phyloP scores from a whole-genome alignment of 73 alveolate species.

The Paramecium tetraurelia region DNA sequence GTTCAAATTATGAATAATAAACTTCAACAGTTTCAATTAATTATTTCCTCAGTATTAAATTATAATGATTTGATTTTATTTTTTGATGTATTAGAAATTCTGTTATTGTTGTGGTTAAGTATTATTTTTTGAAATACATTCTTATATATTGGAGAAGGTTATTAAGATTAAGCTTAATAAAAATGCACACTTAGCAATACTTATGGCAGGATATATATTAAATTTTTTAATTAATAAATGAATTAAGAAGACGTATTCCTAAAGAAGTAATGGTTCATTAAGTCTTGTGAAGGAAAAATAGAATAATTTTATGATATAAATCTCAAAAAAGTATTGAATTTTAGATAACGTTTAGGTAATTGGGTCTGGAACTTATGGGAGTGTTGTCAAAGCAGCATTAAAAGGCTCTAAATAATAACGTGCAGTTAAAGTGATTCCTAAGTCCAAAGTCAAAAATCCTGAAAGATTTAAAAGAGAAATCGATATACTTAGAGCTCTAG shows the following conservation, averaged over 20 bases:
- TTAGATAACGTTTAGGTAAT: constrained; percentile 47
- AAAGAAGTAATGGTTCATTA: constrained; percentile 61
- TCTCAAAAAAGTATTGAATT: constrained; percentile 32
- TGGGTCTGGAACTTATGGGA: constrained; percentile 93
- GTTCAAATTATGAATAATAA: not conserved
- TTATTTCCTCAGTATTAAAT: not conserved
- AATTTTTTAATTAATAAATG: not conserved
- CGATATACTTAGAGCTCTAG: constrained; percentile 64
- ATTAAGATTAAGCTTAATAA: not conserved
- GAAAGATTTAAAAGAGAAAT: constrained; percentile 72
- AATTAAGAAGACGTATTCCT: constrained; percentile 34
- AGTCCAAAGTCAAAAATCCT: constrained; percentile 69
- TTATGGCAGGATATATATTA: not conserved
- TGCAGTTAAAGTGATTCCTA: constrained; percentile 86
- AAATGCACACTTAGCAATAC: not conserved
- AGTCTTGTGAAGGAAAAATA: constrained; percentile 50
- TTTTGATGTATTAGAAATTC: not conserved
- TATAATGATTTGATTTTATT: not conserved
- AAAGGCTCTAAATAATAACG: constrained; percentile 72
- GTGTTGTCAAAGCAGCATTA: constrained; percentile 81
- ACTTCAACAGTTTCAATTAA: no score
- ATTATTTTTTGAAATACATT: no score
- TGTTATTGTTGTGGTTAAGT: not conserved
- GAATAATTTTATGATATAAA: constrained; percentile 54
- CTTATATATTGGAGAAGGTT: not conserved